Evolutionary conservation across 2,329 filamentous ascomycete species (phyloP).

Genomic region (Aspergillus japonicus): DNA sequence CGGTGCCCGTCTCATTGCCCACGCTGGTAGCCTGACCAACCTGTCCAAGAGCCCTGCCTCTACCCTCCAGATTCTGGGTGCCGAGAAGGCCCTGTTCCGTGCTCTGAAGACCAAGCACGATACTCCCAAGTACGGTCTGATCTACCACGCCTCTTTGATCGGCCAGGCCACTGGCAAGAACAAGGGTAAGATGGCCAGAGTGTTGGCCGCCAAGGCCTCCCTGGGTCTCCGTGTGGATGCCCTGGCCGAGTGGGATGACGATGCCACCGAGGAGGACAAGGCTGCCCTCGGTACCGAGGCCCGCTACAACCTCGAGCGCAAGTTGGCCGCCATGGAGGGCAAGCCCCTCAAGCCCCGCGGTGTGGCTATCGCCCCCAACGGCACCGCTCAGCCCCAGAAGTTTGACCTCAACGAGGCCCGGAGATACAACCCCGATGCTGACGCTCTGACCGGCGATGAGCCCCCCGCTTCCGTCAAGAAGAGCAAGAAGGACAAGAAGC

Average conservation of each 20-base stretch:
- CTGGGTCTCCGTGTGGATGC: slow-evolving; percentile 92
- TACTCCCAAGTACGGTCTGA: slow-evolving; percentile 95
- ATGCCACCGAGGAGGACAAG: slow-evolving; percentile 85
- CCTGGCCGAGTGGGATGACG: slow-evolving; percentile 72
- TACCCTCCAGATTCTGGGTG: slow-evolving; percentile 96
- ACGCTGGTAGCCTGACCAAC: slow-evolving; percentile 90
- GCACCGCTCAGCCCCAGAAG: slow-evolving; percentile 67
- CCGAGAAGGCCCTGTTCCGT: slow-evolving; percentile 97
- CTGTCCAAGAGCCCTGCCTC: slow-evolving; percentile 92
- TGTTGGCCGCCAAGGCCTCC: slow-evolving; percentile 89
- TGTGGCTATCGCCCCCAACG: slow-evolving; percentile 71
- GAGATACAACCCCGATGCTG: slow-evolving; percentile 93
- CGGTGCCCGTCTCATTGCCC: slow-evolving; percentile 89
- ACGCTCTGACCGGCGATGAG: slow-evolving; percentile 73
- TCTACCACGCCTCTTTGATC: slow-evolving; percentile 89
- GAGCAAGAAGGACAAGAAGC: slow-evolving; percentile 37
- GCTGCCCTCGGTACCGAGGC: slow-evolving; percentile 70
- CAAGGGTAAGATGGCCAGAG: slow-evolving; percentile 98
- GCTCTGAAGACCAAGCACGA: slow-evolving; percentile 99
- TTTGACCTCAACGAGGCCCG: slow-evolving; percentile 81
- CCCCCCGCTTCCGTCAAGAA: slow-evolving; percentile 46
- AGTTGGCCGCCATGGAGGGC: slow-evolving; percentile 68
- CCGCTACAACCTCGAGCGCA: slow-evolving; percentile 50
- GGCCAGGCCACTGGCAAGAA: slow-evolving; percentile 97
- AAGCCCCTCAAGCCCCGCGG: slow-evolving; percentile 81